Evolutionary conservation across 1,139 yeast genomes (phyloP).

Genomic region (Sugiyamaella castrensis): DNA sequence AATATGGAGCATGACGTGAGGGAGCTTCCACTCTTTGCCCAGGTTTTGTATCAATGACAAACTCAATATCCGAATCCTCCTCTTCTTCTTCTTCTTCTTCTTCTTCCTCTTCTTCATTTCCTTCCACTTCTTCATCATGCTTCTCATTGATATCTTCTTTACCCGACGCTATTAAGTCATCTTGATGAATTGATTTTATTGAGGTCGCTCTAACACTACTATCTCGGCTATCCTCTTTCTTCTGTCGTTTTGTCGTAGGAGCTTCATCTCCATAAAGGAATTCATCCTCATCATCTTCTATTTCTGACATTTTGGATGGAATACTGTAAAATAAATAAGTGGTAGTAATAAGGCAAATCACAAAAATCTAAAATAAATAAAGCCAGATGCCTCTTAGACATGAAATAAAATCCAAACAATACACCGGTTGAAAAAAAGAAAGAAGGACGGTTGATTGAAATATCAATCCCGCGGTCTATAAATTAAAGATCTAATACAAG

Average conservation of each 20-base stretch:
- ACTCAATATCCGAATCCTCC: conserved; percentile 51
- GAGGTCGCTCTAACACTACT: neutral
- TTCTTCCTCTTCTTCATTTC: conserved; percentile 30
- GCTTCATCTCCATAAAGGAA: conserved; percentile 78
- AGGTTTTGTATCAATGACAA: conserved; percentile 53
- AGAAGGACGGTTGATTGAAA: too few species aligned
- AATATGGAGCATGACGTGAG: conserved; percentile 30
- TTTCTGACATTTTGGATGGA: conserved; percentile 15
- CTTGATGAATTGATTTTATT: neutral
- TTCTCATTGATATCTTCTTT: conserved; percentile 26
- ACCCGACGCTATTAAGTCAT: conserved; percentile 14
- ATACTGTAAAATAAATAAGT: too few species aligned
- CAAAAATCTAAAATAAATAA: too few species aligned
- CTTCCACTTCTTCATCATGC: conserved; percentile 29
- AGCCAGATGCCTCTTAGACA: too few species aligned
- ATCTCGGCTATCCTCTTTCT: conserved; percentile 20
- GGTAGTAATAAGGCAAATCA: too few species aligned
- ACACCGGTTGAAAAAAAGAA: too few species aligned
- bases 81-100: conserved; percentile 36
- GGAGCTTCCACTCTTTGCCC: conserved; percentile 39
- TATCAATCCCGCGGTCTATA: too few species aligned
- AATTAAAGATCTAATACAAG: too few species aligned
- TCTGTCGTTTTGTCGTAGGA: conserved; percentile 40
- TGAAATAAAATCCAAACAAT: too few species aligned
- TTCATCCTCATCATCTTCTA: conserved; percentile 72